Evolutionary conservation across 1,139 yeast genomes (phyloP).

Genomic region (Geotrichum aggregatum): DNA sequence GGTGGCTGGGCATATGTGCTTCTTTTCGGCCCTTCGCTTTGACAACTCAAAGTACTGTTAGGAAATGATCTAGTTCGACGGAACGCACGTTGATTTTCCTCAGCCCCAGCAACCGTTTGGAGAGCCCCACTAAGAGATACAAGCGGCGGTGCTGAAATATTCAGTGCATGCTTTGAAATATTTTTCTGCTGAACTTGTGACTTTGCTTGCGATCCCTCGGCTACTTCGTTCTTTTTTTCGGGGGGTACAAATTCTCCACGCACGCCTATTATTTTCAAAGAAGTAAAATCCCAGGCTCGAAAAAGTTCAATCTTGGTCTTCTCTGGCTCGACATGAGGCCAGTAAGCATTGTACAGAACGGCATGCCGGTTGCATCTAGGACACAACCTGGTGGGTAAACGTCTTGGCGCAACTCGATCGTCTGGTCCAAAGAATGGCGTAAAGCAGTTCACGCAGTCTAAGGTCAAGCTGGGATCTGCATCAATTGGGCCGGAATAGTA

Average conservation of each 20-base stretch:
- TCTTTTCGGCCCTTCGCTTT: too few species aligned
- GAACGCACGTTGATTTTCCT: too few species aligned
- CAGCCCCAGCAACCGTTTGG: too few species aligned
- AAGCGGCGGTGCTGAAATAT: too few species aligned
- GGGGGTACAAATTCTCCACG: slow-evolving; percentile 13
- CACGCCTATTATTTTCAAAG: slow-evolving; percentile 6
- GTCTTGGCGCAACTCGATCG: slow-evolving; percentile 9
- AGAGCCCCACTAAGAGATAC: too few species aligned
- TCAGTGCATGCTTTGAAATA: too few species aligned
- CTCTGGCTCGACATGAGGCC: slow-evolving; percentile 30
- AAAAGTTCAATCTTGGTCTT: slow-evolving; percentile 24
- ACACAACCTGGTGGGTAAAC: slow-evolving; percentile 25
- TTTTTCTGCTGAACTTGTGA: too few species aligned
- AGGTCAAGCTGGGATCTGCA: slow-evolving; percentile 18
- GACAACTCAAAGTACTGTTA: too few species aligned
- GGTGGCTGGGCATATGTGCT: too few species aligned
- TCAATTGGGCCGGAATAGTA: slow-evolving; percentile 26
- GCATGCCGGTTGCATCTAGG: slow-evolving; percentile 36
- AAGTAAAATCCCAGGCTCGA: slow-evolving; percentile 15
- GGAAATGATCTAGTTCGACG: too few species aligned
- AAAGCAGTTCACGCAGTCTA: slow-evolving; percentile 29
- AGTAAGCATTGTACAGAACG: slow-evolving; percentile 28
- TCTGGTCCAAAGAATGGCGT: slow-evolving; percentile 27
- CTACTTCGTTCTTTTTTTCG: neutral
- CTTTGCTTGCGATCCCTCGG: too few species aligned